These are phyloP conservation scores for Candida tibetensis DNA, from an alignment of 805 yeast species.

Conservation along the genomic window DNA sequence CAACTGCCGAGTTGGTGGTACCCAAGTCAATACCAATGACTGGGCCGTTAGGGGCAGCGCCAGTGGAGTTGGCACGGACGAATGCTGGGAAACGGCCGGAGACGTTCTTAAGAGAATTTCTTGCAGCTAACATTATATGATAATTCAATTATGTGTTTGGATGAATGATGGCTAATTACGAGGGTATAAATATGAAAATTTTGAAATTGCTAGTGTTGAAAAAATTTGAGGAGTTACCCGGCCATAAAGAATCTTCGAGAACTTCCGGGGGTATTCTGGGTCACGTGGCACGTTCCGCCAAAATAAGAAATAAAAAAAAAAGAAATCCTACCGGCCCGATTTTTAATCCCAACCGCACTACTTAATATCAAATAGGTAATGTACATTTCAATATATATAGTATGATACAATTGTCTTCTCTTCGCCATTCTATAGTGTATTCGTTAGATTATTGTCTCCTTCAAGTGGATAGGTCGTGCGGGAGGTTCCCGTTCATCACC, in stretches of 20 bases:
- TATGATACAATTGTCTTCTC: no score
- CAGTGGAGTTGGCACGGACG: constrained; percentile 29
- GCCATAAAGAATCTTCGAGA: constrained; percentile 9
- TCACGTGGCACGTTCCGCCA: no score
- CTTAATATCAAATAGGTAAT: no score
- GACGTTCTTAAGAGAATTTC: constrained; percentile 37
- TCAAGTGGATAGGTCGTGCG: constrained; percentile 24
- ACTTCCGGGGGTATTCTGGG: no score
- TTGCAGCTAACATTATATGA: constrained; percentile 41
- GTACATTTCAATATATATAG: no score
- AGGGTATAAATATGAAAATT: constrained; percentile 1
- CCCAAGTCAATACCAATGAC: constrained; percentile 87
- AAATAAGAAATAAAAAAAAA: no score
- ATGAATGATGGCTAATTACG: background rate
- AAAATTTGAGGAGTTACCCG: constrained; percentile 26
- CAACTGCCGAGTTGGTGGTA: constrained; percentile 89
- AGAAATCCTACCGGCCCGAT: no score
- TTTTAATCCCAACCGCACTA: no score
- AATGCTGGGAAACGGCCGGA: constrained; percentile 32
- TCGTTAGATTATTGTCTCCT: background rate
- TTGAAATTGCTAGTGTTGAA: constrained; percentile 7
- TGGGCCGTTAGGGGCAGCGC: constrained; percentile 40
- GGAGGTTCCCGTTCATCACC: constrained; percentile 47
- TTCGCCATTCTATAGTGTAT: background rate
- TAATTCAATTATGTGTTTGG: background rate